phyloP scores from a whole-genome alignment of 2,329 filamentous ascomycete species.

The Curvularia hawaiiensis region DNA sequence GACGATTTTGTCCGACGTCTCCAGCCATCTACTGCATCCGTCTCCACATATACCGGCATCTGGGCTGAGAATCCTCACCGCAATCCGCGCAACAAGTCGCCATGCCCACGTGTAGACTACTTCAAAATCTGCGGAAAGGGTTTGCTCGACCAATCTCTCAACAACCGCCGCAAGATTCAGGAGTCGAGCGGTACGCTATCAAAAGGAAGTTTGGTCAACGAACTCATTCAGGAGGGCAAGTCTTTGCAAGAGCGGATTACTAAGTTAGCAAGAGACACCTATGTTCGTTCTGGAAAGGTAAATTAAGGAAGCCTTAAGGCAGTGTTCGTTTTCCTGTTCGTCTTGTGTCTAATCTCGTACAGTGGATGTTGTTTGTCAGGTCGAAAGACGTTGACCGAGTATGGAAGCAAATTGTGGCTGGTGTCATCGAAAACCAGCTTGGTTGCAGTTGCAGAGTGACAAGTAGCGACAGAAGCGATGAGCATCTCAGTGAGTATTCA shows the following conservation, averaged over 20 bases:
- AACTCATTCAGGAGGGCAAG: slow-evolving; percentile 51
- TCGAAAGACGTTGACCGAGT: slow-evolving; percentile 61
- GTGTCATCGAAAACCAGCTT: slow-evolving; percentile 70
- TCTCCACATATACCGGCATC: slow-evolving; percentile 67
- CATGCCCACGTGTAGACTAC: slow-evolving; percentile 50
- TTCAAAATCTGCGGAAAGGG: slow-evolving; percentile 61
- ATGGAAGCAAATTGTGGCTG: slow-evolving; percentile 71
- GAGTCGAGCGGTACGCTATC: slow-evolving; percentile 57
- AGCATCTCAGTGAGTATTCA: slow-evolving; percentile 59
- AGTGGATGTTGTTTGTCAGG: slow-evolving; percentile 77
- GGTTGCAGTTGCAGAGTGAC: slow-evolving; percentile 77
- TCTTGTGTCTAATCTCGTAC: slow-evolving; percentile 11
- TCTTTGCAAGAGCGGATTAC: slow-evolving; percentile 61
- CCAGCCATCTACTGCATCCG: slow-evolving; percentile 63
- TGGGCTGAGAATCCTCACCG: slow-evolving; percentile 70
- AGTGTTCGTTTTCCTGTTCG: background rate
- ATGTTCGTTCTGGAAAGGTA: slow-evolving; percentile 71
- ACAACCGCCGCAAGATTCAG: slow-evolving; percentile 56
- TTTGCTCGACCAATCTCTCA: slow-evolving; percentile 58
- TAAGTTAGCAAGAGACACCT: slow-evolving; percentile 62
- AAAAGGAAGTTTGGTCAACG: slow-evolving; percentile 44
- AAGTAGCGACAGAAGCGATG: slow-evolving; percentile 53
- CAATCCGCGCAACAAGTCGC: slow-evolving; percentile 39
- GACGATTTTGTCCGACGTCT: slow-evolving; percentile 70
- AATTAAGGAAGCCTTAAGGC: slow-evolving; percentile 7